Percentiles rank a stretch among this genome's conserved stretches.
Conservation (phyloP, 352 stramenopile species). For the Pilasporangium apinafurcum region DNA sequence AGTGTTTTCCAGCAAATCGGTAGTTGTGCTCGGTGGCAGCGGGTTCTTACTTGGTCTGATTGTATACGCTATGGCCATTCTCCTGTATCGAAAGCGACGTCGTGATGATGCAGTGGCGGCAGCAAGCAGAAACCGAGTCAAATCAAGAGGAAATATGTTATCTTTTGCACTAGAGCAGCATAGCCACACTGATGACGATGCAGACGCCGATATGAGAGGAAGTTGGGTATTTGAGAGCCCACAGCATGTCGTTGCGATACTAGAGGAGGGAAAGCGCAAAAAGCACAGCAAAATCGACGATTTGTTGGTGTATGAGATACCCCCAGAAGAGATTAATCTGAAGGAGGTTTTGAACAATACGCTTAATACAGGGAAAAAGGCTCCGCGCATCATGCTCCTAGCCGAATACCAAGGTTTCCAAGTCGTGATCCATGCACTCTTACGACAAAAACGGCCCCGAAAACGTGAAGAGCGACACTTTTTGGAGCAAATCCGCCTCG, state of each 20-base stretch:
- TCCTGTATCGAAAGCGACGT: conserved; percentile 23
- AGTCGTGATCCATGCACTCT: conserved; percentile 55
- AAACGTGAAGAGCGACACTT: conserved; percentile 40
- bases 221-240: conserved; percentile 52
- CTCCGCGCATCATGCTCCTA: conserved; percentile 25
- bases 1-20: conserved; percentile 35
- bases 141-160: conserved; percentile 16
- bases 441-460: conserved; percentile 34
- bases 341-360: conserved; percentile 16
- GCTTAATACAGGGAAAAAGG: conserved; percentile 6
- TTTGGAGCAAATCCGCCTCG: conserved; percentile 62
- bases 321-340: conserved; percentile 57
- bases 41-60: conserved; percentile 37
- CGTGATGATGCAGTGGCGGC: conserved; percentile 5
- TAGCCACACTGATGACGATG: conserved; percentile 15
- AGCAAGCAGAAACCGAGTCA: conserved; percentile 17
- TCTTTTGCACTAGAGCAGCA: conserved; percentile 18
- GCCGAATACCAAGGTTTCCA: conserved; percentile 71
- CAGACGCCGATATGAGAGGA: conserved; percentile 33
- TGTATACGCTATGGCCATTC: conserved; percentile 26
- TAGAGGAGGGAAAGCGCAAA: conserved; percentile 56
- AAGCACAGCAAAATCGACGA: conserved; percentile 55
- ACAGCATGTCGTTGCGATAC: conserved; percentile 32
- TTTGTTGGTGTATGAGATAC: conserved; percentile 71
- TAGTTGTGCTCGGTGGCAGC: conserved; percentile 42